These are phyloP conservation scores for Inonotus hispidus DNA, from an alignment of 1,284 basidiomycete genomes.

Conservation along the genomic window DNA sequence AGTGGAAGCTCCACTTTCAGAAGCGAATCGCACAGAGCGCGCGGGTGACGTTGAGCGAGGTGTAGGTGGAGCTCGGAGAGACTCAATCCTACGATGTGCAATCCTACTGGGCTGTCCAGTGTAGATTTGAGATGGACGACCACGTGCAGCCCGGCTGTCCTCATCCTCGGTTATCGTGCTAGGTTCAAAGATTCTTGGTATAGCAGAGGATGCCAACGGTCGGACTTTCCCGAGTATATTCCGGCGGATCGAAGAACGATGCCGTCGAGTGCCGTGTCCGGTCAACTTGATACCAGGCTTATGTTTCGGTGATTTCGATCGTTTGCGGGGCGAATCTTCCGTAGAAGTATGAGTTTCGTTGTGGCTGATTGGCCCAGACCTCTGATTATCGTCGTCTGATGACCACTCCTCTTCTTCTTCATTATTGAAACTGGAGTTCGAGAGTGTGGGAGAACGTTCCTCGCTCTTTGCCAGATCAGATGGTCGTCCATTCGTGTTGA, in stretches of 20 bases:
- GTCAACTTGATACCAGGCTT: neutral
- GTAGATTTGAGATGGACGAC: neutral
- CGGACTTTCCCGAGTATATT: constrained; percentile 8
- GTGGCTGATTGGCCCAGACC: constrained; percentile 13
- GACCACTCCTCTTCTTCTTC: constrained; percentile 46
- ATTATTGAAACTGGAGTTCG: constrained; percentile 20
- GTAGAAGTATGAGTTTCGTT: neutral
- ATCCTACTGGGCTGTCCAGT: neutral
- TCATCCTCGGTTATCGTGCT: constrained; percentile 11
- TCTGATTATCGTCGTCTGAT: constrained; percentile 34
- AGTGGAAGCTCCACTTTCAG: constrained; percentile 10
- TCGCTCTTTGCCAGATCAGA: neutral
- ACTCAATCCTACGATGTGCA: constrained; percentile 16
- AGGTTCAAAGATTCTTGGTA: neutral
- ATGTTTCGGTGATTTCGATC: constrained; percentile 15
- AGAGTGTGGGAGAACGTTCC: constrained; percentile 21
- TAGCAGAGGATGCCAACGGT: constrained; percentile 2
- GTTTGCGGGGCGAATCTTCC: constrained; percentile 2
- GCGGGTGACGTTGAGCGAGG: constrained; percentile 20
- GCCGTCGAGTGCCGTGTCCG: constrained; percentile 3
- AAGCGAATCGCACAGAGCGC: constrained; percentile 21
- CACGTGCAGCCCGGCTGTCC: constrained; percentile 1
- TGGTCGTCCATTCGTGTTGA: neutral
- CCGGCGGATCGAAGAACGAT: constrained; percentile 15
- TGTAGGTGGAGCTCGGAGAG: constrained; percentile 3